phyloP scores from a whole-genome alignment of 2,329 filamentous ascomycete species.

The Tolypocladium ophioglossoides region DNA sequence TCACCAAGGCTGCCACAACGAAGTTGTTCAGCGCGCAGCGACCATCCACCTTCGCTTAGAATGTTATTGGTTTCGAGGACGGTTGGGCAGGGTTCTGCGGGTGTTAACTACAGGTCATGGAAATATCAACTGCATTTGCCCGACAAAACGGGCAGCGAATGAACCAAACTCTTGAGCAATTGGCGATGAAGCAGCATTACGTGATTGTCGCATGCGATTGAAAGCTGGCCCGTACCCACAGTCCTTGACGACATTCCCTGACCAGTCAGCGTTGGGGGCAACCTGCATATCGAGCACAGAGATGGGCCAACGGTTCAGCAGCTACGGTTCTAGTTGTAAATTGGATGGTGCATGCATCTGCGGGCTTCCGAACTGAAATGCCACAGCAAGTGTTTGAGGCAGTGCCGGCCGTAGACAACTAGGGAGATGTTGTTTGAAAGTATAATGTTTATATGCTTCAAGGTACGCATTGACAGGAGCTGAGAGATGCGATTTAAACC shows the following conservation, averaged over 20 bases:
- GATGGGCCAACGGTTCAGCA: neutral
- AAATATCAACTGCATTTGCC: constrained; percentile 50
- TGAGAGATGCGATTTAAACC: neutral
- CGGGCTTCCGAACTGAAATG: neutral
- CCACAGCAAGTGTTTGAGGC: neutral
- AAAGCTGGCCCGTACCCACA: neutral
- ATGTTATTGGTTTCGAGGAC: constrained; percentile 40
- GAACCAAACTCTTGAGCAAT: constrained; percentile 21
- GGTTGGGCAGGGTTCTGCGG: constrained; percentile 44
- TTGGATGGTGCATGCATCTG: neutral
- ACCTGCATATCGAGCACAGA: neutral
- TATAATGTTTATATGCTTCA: neutral
- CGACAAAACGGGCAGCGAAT: constrained; percentile 37
- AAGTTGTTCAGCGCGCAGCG: constrained; percentile 90
- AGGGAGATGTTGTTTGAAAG: neutral
- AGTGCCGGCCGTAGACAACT: no score
- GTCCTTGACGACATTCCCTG: neutral
- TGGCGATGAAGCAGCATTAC: neutral
- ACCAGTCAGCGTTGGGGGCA: neutral
- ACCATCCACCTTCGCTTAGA: constrained; percentile 96
- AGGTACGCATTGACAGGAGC: neutral
- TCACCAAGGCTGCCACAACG: constrained; percentile 71
- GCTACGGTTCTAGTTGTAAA: neutral
- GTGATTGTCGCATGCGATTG: neutral
- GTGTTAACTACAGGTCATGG: constrained; percentile 53